These are phyloP conservation scores for Globisporangium ultimum DNA, from an alignment of 352 stramenopile species.

Conservation along the genomic window DNA sequence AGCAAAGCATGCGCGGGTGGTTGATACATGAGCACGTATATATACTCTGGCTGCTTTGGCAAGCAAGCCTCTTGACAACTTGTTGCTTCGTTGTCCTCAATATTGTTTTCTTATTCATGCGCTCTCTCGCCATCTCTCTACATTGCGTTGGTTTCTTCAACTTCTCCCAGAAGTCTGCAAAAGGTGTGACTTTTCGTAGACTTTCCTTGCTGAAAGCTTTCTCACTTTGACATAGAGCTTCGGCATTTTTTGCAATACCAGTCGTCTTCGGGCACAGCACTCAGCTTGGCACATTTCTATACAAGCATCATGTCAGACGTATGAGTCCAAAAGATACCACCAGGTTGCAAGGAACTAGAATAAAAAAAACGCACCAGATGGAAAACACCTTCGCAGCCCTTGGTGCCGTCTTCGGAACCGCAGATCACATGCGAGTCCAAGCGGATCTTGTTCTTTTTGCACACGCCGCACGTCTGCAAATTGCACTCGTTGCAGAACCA, in stretches of 20 bases:
- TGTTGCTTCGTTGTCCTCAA: no score
- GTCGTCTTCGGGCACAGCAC: conserved; percentile 74
- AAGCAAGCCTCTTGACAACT: no score
- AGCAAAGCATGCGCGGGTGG: no score
- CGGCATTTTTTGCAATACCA: conserved; percentile 87
- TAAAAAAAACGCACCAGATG: conserved; percentile 58
- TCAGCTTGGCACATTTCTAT: conserved; percentile 87
- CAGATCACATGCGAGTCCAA: conserved; percentile 90
- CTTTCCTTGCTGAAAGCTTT: not conserved
- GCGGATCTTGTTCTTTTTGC: conserved; percentile 86
- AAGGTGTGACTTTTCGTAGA: no score
- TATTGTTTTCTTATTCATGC: no score
- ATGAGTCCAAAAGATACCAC: not conserved
- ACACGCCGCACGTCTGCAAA: conserved; percentile 70
- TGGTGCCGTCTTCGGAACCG: conserved; percentile 82
- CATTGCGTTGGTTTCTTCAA: no score
- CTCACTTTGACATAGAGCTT: conserved; percentile 6
- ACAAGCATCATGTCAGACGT: conserved; percentile 1
- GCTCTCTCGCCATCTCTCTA: no score
- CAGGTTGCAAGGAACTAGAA: no score
- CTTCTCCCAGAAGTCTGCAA: no score
- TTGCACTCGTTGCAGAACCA: conserved; percentile 90
- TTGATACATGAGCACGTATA: no score
- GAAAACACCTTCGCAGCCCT: conserved; percentile 85
- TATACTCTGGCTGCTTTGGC: no score